Evolutionary conservation across 345 rosid species (phyloP).

Genomic region (Microthlaspi erraticum): DNA sequence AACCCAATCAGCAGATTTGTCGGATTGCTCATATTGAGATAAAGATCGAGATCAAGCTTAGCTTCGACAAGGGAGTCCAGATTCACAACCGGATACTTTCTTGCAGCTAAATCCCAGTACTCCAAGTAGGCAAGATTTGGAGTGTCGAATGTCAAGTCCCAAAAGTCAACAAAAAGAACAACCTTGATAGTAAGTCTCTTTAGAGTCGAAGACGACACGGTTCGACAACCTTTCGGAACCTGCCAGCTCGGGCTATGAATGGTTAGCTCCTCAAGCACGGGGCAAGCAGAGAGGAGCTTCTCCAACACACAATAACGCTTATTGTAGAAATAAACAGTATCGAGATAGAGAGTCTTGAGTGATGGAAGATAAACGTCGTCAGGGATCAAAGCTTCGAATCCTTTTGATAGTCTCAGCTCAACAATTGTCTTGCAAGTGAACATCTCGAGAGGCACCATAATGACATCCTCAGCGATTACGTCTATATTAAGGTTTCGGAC

Average conservation of each 20-base stretch:
- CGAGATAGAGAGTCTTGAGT: background rate
- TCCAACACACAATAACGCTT: background rate
- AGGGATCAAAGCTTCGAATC: background rate
- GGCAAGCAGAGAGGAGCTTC: conserved; percentile 4
- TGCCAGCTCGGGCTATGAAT: background rate
- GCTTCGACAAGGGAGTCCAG: conserved; percentile 11
- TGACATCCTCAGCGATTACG: background rate
- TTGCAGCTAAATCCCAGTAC: background rate
- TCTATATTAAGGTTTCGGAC: background rate
- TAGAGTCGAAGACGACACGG: background rate
- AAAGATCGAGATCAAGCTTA: background rate
- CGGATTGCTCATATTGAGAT: background rate
- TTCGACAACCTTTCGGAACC: background rate
- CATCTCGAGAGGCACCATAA: background rate
- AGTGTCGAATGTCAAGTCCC: background rate
- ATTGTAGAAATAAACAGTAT: background rate
- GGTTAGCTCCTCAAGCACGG: conserved; percentile 8
- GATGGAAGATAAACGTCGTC: background rate
- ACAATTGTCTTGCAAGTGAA: conserved; percentile 18
- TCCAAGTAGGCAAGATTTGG: background rate
- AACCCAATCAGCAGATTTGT: conserved; percentile 17
- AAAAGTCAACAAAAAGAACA: background rate
- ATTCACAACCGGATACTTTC: background rate
- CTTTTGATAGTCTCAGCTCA: background rate
- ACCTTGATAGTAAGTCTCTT: background rate